Conservation (phyloP, 192 early-diverging fungal species). For the Piromyces finnis region DNA sequence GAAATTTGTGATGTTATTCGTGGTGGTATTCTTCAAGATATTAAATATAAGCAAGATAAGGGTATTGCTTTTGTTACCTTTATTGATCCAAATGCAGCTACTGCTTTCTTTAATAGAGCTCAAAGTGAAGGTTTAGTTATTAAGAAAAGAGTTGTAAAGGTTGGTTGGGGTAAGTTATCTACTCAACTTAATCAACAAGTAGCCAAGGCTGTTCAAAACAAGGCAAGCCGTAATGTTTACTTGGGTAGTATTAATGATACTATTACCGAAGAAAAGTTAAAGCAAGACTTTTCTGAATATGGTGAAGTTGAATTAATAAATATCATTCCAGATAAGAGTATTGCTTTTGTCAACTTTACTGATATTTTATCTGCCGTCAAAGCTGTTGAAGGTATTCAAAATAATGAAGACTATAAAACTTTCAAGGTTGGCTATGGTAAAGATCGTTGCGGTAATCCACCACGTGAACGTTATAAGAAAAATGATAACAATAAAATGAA, state of each 20-base stretch:
- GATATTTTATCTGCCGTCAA: slow-evolving; percentile 54
- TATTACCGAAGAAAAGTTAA: slow-evolving; percentile 49
- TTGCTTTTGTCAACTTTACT: slow-evolving; percentile 73
- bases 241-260: slow-evolving; percentile 26
- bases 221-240: slow-evolving; percentile 57
- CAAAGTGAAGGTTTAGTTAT: slow-evolving; percentile 40
- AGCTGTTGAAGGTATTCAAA: slow-evolving; percentile 52
- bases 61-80: slow-evolving; percentile 75
- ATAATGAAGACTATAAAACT: slow-evolving; percentile 34
- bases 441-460: slow-evolving; percentile 69
- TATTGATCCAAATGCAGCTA: slow-evolving; percentile 49
- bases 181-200: slow-evolving; percentile 22
- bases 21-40: slow-evolving; percentile 63
- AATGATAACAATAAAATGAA: background rate
- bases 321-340: slow-evolving; percentile 62
- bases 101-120: slow-evolving; percentile 36
- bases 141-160: slow-evolving; percentile 52
- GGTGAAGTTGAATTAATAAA: slow-evolving; percentile 81
- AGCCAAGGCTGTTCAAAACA: slow-evolving; percentile 28
- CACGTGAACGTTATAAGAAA: slow-evolving; percentile 8
- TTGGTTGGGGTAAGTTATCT: slow-evolving; percentile 64
- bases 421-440: slow-evolving; percentile 62
- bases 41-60: slow-evolving; percentile 55
- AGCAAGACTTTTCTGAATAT: slow-evolving; percentile 56
- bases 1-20: slow-evolving; percentile 77